phyloP scores from a whole-genome alignment of 345 rosid species.

The Psidium friedrichsthalianum region DNA sequence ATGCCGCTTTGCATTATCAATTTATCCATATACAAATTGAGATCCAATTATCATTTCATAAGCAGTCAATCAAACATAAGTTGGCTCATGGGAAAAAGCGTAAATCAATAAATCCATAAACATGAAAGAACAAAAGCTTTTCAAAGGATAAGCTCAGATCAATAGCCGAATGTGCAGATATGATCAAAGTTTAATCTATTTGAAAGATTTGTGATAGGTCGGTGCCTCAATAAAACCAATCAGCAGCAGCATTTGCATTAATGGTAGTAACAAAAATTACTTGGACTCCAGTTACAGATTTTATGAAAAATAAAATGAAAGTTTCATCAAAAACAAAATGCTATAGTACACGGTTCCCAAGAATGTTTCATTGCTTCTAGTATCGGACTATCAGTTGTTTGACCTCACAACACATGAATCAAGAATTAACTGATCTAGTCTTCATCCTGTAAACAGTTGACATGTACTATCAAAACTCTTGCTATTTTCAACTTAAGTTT shows the following conservation, averaged over 20 bases:
- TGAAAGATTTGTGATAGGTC: neutral
- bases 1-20: neutral
- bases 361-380: neutral
- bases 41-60: neutral
- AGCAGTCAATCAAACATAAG: neutral
- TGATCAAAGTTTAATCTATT: neutral
- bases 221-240: neutral
- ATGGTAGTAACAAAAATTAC: neutral
- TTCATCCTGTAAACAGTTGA: neutral
- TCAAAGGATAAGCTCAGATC: neutral
- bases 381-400: neutral
- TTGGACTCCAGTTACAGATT: neutral
- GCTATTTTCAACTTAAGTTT: neutral
- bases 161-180: neutral
- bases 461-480: neutral
- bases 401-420: neutral
- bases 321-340: neutral
- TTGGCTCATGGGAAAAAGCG: neutral
- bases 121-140: neutral
- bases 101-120: neutral
- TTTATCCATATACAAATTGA: neutral
- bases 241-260: neutral
- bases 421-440: neutral
- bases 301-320: neutral
- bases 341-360: neutral